Base-by-base conservation (phyloP, 1,139 yeast species). In the Candida dubliniensis region DNA sequence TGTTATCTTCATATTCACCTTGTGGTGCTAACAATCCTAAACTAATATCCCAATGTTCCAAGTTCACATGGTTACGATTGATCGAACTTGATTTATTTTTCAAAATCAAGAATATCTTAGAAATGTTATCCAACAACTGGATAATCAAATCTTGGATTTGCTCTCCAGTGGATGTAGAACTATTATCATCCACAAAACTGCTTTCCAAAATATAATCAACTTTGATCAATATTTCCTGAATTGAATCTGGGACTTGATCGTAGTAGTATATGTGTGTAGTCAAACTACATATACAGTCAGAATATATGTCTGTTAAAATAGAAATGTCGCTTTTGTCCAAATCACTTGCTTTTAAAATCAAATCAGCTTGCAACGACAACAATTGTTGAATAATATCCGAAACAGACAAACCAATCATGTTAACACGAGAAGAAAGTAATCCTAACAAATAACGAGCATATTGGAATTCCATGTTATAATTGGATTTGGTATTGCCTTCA, bases 331-430 rank as follows among this genome's bases (percentile, higher is more conserved):
- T 57, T 15, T 53, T 51, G 8, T 49, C 38, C 18, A 66, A 53
- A 25, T 52, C 55, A 2, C 52, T 50, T 1, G 66, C 48, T 44
- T 64, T 63, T 42, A 71, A 54, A 32, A 78, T 61, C 39, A 79
- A 60, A 14, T 70, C 64, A 18, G 81, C 64, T 57, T 89, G 95
- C 43, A 84, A 74, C 6, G 68, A 61, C 40, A 87, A 66, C 12
- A 93, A 64, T 40, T 80, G 79, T 48, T 86, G 80, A 61, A 87
- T 72, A 49, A 84, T 77, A 60, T 91, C 98, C 38, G 90, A 75
- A n/a, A 90, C 87, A 10, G 96, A 87, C 38, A 93, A 70, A 0
- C 98, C 98, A 51, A 90, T 84, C 78, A 91, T 81, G 58, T 85
- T 88, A 36, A 89, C 89, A 34, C 83, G 82, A 0, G 95, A 84